Evolutionary conservation across 805 yeast genomes (phyloP).

Genomic region (Lipomyces spencermartinsiae): DNA sequence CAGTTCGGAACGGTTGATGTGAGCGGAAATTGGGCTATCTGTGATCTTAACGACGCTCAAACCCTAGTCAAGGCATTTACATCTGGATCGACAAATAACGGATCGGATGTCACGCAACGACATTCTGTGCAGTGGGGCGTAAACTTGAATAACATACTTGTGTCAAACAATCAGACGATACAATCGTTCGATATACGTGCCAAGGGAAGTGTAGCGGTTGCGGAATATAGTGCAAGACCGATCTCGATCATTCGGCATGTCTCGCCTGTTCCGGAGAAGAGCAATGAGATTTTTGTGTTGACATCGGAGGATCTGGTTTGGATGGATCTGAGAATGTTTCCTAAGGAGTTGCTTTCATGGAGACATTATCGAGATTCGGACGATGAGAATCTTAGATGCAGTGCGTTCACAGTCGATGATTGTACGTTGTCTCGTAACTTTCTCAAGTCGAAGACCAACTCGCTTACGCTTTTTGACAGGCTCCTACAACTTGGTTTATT

Average conservation of each 20-base stretch:
- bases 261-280: constrained; percentile 33
- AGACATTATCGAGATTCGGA: constrained; percentile 64
- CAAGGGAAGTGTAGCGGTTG: background rate
- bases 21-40: constrained; percentile 52
- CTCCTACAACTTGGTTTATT: constrained; percentile 42
- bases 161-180: constrained; percentile 16
- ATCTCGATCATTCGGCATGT: constrained; percentile 20
- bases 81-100: constrained; percentile 7
- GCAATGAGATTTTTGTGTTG: constrained; percentile 56
- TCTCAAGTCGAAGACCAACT: background rate
- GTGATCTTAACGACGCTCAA: constrained; percentile 41
- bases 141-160: constrained; percentile 25
- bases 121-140: constrained; percentile 30
- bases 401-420: constrained; percentile 13
- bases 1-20: constrained; percentile 51
- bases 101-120: no score
- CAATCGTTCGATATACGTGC: constrained; percentile 27
- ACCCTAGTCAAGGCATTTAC: constrained; percentile 34
- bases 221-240: constrained; percentile 10
- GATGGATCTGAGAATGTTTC: constrained; percentile 48
- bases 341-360: constrained; percentile 69
- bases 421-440: constrained; percentile 8
- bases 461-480: constrained; percentile 15
- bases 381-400: constrained; percentile 58
- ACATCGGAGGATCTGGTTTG: constrained; percentile 72